phyloP scores from a whole-genome alignment of 495 filamentous ascomycete genomes.

The Aspergillus diversus region DNA sequence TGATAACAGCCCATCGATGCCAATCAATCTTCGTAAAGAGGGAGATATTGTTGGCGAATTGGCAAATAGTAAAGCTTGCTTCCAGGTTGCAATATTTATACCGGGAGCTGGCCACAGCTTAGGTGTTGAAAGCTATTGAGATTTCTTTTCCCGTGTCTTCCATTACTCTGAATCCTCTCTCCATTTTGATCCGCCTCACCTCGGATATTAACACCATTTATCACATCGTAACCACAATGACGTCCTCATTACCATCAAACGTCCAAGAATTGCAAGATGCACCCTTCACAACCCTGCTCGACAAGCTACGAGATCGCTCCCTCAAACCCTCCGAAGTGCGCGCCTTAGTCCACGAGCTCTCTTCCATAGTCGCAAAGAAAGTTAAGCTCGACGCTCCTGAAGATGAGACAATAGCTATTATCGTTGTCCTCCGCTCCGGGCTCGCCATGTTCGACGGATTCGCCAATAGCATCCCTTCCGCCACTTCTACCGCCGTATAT shows the following conservation, averaged over 20 bases:
- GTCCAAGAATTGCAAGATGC: slow-evolving; percentile 22
- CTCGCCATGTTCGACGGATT: slow-evolving; percentile 37
- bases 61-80: neutral
- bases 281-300: slow-evolving; percentile 22
- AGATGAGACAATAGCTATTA: slow-evolving; percentile 31
- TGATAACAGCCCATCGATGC: slow-evolving; percentile 11
- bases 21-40: neutral
- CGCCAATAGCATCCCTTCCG: slow-evolving; percentile 22
- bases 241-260: slow-evolving; percentile 24
- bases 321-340: slow-evolving; percentile 29
- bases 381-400: slow-evolving; percentile 15
- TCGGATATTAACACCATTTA: neutral
- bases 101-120: neutral
- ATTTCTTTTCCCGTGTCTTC: neutral
- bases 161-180: neutral
- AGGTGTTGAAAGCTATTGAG: neutral
- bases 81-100: neutral
- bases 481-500: slow-evolving; percentile 54
- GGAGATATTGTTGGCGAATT: neutral
- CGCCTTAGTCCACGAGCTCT: slow-evolving; percentile 23
- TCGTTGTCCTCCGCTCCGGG: slow-evolving; percentile 38
- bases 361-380: slow-evolving; percentile 25
- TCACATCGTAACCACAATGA: slow-evolving; percentile 14
- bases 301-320: slow-evolving; percentile 30
- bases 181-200: neutral